Evolutionary conservation across 2,329 filamentous ascomycete species (phyloP), one percentile per base, ranked within the genome.

Genomic region (Fusarium pseudocircinatum): DNA sequence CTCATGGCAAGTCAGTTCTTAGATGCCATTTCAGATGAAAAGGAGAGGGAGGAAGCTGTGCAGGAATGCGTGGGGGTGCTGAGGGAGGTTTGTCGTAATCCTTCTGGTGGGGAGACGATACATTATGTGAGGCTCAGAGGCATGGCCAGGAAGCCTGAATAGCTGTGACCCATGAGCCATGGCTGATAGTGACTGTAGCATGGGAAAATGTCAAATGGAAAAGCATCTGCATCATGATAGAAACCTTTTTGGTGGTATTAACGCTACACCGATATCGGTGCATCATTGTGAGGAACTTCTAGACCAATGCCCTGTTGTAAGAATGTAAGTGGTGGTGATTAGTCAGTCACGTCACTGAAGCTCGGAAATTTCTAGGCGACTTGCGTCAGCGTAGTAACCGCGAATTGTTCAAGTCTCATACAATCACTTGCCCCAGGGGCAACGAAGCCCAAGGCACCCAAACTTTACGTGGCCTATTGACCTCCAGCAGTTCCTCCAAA

Each of bases 1-100:
- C 79, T 93, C 68, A 91, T 93, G 85, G 90, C 87, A 4, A 88
- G 86, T 69, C 81, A 83, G 70, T 87, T 91, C 54, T 82, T 93
- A 63, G 88, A 91, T 70, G 83, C 81, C 4, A 78, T 92, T 14
- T 78, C 81, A 4, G 83, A 81, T 30, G 80, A 82, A 36, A 79
- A 77, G 52, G 81, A 84, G 80, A 85, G 87, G 70, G 89, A 91
- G 68, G 83, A 79, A 47, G 86, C 83, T 11, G 84, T 91, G 6
- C 82, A 77, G 74, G 88, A 91, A 81, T 85, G 88, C 11, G 85
- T 85, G 14, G 85, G 87, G 53, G 82, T 89, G 9, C 78, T 93
- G 67, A 83, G 88, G 73, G 83, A 83, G 36, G 86, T 91, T 6
- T 88, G 90, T 62, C 84, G 80, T 60, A 85, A 85, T 68, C 87